These are phyloP conservation scores for Exophiala phaeomuriformis DNA, from an alignment of 2,329 filamentous ascomycete species.

Conservation along the genomic window DNA sequence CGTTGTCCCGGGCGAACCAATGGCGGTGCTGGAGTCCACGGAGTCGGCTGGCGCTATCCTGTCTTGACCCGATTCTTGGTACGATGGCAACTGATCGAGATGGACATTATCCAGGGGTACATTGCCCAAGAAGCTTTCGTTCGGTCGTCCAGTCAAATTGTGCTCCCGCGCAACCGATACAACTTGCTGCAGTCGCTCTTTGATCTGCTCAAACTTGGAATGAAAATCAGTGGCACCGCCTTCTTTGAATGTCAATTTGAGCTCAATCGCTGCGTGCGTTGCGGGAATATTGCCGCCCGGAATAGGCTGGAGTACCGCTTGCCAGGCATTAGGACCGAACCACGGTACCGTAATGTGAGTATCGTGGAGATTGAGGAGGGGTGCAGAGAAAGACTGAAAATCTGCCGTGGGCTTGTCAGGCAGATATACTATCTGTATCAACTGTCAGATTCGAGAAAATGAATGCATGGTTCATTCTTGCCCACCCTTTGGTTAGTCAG, in stretches of 20 bases:
- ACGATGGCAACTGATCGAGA: conserved; percentile 80
- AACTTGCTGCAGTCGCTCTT: conserved; percentile 73
- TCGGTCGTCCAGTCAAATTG: conserved; percentile 35
- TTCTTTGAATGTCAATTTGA: conserved; percentile 86
- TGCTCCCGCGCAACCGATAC: conserved; percentile 66
- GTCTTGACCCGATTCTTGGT: conserved; percentile 55
- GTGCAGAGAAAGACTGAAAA: conserved; percentile 81
- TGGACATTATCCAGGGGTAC: conserved; percentile 60
- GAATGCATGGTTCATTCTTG: conserved; percentile 5
- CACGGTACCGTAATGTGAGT: conserved; percentile 80
- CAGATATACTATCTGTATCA: conserved; percentile 73
- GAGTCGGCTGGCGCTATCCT: conserved; percentile 29
- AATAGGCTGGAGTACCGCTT: conserved; percentile 70
- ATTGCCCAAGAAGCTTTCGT: conserved; percentile 36
- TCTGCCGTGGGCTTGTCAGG: conserved; percentile 59
- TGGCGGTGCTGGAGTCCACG: conserved; percentile 15
- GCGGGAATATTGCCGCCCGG: conserved; percentile 74
- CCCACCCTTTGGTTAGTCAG: conserved; percentile 79
- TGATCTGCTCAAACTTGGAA: conserved; percentile 71
- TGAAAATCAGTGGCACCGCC: conserved; percentile 93
- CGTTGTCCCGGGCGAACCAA: conserved; percentile 10
- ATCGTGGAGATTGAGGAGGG: conserved; percentile 80
- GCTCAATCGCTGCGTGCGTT: conserved; percentile 63
- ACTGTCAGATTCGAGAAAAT: conserved; percentile 11
- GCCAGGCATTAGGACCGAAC: conserved; percentile 90